Conservation (phyloP, 768 basidiomycete species). For the Clavulina sp. region DNA sequence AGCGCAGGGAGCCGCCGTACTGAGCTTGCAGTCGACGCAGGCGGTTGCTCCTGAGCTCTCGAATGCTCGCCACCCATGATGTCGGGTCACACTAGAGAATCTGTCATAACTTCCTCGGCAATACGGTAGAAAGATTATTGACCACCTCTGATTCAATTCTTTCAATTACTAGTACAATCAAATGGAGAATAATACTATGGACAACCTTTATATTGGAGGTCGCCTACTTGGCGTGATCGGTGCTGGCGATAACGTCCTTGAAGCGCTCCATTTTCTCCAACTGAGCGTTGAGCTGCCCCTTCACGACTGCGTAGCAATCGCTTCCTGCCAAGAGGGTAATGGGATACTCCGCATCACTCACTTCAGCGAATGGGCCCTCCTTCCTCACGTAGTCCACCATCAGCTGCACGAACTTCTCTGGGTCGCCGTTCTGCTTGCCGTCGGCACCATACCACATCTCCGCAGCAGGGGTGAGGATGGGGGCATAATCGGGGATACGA, state of each 20-base stretch:
- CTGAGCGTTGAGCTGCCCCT: background rate
- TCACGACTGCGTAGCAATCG: constrained; percentile 13
- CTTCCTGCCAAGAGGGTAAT: constrained; percentile 17
- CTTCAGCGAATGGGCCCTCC: constrained; percentile 14
- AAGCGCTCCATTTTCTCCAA: constrained; percentile 11
- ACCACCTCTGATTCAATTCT: too few relatives aligned
- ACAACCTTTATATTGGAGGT: too few relatives aligned
- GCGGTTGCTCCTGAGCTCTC: constrained; percentile 49
- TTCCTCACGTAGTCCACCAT: constrained; percentile 15
- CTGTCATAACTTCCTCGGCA: background rate
- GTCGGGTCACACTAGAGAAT: background rate
- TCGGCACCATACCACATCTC: constrained; percentile 17
- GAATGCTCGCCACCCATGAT: background rate
- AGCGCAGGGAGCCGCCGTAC: constrained; percentile 47
- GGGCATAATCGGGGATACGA: constrained; percentile 10
- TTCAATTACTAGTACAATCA: too few relatives aligned
- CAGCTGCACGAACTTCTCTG: constrained; percentile 12
- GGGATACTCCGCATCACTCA: constrained; percentile 15
- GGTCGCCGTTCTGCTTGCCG: constrained; percentile 15
- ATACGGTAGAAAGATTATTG: too few relatives aligned
- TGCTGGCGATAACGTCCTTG: constrained; percentile 7
- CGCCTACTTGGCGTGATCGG: too few relatives aligned
- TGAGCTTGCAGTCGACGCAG: constrained; percentile 37
- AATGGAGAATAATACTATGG: too few relatives aligned
- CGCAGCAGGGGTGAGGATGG: background rate